Evolutionary conservation across 805 yeast genomes (phyloP).

Genomic region (Suhomyces vadensis): DNA sequence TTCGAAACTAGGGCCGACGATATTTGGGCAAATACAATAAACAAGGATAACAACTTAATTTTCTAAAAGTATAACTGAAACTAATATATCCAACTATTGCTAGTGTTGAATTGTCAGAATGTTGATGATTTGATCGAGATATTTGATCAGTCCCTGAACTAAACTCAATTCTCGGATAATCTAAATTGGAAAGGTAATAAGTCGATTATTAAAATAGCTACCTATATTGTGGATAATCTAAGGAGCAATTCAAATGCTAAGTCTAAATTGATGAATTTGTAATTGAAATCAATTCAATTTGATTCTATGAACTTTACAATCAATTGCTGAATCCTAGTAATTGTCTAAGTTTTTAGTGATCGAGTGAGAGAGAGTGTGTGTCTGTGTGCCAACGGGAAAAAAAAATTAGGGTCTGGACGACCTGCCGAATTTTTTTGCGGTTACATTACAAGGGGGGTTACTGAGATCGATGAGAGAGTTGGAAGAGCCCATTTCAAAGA

Average conservation of each 20-base stretch:
- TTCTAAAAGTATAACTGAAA: too few relatives aligned
- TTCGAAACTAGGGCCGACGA: too few relatives aligned
- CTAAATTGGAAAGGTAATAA: neutral
- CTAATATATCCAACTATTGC: neutral
- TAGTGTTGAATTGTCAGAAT: neutral
- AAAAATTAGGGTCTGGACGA: conserved; percentile 2
- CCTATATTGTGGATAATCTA: neutral
- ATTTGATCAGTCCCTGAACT: neutral
- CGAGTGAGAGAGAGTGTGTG: conserved; percentile 4
- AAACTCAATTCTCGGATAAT: neutral
- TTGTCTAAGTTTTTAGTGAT: neutral
- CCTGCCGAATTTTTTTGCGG: neutral
- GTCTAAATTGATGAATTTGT: neutral
- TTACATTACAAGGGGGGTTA: neutral
- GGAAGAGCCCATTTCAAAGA: too few relatives aligned
- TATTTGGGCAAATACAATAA: too few relatives aligned
- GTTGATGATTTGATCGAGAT: neutral
- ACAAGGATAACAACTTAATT: too few relatives aligned
- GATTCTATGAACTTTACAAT: neutral
- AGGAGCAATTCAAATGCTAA: neutral
- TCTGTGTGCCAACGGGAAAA: conserved; percentile 2
- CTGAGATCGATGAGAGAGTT: too few relatives aligned
- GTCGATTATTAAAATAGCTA: too few relatives aligned
- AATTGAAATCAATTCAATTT: neutral
- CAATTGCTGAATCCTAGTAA: conserved; percentile 1